Evolutionary conservation across 805 yeast species (phyloP), one percentile per base, ranked within the genome.

Genomic region (Brettanomyces custersianus): DNA sequence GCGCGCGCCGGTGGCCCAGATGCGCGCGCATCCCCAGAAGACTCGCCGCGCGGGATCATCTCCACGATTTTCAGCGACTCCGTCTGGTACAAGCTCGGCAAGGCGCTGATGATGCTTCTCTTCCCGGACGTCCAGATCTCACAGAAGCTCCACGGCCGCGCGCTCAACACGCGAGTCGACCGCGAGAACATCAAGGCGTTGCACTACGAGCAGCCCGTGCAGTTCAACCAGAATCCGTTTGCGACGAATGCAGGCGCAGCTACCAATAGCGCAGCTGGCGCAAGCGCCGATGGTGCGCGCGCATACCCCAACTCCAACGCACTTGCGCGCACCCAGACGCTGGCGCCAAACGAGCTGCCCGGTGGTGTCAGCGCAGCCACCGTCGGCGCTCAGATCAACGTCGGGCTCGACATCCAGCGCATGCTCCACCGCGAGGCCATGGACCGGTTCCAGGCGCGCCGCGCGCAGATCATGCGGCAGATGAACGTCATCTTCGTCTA

Each of bases 401-500:
- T 52, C n/a, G 54, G 59, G 1, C 45, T 51, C 24, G 55, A 52
- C 35, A 47, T 56, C 18, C 62, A 57, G 39, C 40, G 52, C 22
- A 39, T 49, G 16, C 59, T 82, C 39, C 84, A 79, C 42, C 65
- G 65, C 23, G 80, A 78, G 36, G 73, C 78, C 35, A 66, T 81
- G 54, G 68, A 63, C 25, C 68, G 68, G 40, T 77, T 85, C 54
- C 70, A 79, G 40, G 60, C 68, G 26, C 65, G 92, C 15, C 77
- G 86, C 44, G 58, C 68, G 20, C 69, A 72, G 42, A 82, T 87
- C 34, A 76, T 80, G 52, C 75, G 77, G 38, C 95, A 87, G 59
- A 76, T 84, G 70, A 77, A 77, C 48, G 68, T 80, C 22, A 79
- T 87, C 33, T 85, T 87, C 56, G 66, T 87, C 31, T 87, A 87